Evolutionary conservation across 768 basidiomycete species (phyloP), one percentile per base, ranked within the genome.

Genomic region (Boletus sensibilis): DNA sequence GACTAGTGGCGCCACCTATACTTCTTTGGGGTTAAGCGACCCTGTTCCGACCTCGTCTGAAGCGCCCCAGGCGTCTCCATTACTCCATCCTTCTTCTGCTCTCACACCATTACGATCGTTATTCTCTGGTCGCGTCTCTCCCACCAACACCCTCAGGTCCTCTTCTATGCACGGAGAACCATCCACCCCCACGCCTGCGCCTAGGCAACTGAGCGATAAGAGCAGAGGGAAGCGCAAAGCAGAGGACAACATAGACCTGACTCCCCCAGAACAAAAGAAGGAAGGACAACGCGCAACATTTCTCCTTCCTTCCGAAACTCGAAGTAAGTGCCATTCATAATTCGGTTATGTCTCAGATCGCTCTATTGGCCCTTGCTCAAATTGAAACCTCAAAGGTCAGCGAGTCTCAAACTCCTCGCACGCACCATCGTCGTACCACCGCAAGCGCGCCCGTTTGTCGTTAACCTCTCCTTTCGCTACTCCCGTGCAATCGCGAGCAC

Each of bases 391-490:
- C 53, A 50, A 68, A 83, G 83, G 79, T 45, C 81, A 83, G 59
- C 82, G 83, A 34, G 72, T 79, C 33, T 85, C 84, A 37, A 76
- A 67, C 20, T 76, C 82, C 8, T 79, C 81, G 16, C 80, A 80
- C 57, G 85, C 87, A 0, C 89, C 90, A 1, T 88, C 89, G 2
- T 87, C 88, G 6, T 90, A 81, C 63, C 80, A 83, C 58, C 82
- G 83, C 58, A 91, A 91, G 68, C 83, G 89, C 55, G 84, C 84
- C 11, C 80, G 84, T 29, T 68, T 89, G 37, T 82, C 85, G 4
- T 69, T 68, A 1, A 60, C 71, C 0, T 71, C 77, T 14, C 74
- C 75, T 4, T 62, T 71, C 20, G 59, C 69, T 31, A 72, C 71
- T 4, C 71, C 71, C 20, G 53, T 51, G 14, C 72, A 69, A 49